phyloP scores from a whole-genome alignment of 1,284 basidiomycete genomes.

The Ustilago hordei region DNA sequence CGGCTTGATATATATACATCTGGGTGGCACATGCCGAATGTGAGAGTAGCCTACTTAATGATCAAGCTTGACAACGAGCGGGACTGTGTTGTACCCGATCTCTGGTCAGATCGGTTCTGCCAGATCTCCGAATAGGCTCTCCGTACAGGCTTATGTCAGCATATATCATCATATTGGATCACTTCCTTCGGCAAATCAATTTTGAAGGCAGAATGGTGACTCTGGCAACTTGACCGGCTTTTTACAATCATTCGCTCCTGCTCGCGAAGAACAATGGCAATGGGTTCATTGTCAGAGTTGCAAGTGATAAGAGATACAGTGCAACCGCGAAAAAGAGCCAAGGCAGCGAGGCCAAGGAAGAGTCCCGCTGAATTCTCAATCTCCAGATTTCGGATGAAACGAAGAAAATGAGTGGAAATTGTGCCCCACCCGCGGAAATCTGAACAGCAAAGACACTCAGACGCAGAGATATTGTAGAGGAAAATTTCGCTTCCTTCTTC shows the following conservation, averaged over 20 bases:
- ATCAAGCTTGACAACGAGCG: too few relatives aligned
- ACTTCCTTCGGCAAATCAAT: not conserved
- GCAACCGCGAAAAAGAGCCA: not conserved
- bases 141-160: too few relatives aligned
- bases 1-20: too few relatives aligned
- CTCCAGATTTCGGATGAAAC: not conserved
- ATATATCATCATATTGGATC: too few relatives aligned
- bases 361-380: constrained; percentile 10
- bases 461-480: not conserved
- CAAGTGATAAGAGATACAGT: not conserved
- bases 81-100: too few relatives aligned
- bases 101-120: too few relatives aligned
- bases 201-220: not conserved
- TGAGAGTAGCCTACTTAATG: too few relatives aligned
- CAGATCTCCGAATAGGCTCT: too few relatives aligned
- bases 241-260: not conserved
- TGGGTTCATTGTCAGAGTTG: not conserved
- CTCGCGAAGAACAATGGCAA: not conserved
- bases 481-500: constrained; percentile 15
- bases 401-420: not conserved
- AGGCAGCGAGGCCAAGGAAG: not conserved
- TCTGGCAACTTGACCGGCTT: constrained; percentile 18
- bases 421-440: not conserved
- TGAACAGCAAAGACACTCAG: not conserved
- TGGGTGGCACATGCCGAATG: too few relatives aligned